Base-by-base conservation (phyloP, 441 rosid species). In the Aquilaria agallochum region DNA sequence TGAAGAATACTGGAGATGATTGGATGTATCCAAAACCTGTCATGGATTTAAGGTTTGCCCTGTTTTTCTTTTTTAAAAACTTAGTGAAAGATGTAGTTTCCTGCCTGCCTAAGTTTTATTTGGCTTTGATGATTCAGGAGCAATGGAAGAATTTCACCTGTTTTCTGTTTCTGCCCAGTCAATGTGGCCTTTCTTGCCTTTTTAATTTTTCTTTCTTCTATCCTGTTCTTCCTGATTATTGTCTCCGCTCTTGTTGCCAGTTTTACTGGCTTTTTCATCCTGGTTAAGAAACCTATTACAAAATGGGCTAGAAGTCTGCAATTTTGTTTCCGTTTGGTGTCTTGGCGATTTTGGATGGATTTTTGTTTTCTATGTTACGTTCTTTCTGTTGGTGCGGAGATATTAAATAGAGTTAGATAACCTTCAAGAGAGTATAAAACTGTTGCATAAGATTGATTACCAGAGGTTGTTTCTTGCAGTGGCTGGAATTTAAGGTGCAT, bases 21-120 rank as follows among this genome's bases (percentile, higher is more conserved):
- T 95, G 98, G 97, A 95, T 95, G 98, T 95, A 95, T 75, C 99
- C 99, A 47, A 95, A 95, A 69, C 99, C 99, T 68, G 80, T 95
- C 33, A 83, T 92, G 99, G 98, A 92, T 81, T 77, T 95, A 78
- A 95, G 99, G 99, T 95, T 49, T 74, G 27, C 30, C 48, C 56
- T n/a, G 40, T 58, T 31, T 57, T 67, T 49, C 15, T 58, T 33
- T 60, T 34, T 48, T 56, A 27, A 20, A 20, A 20, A 5, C 12
- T 11, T 49, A 50, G n/a, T 48, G 11, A 32, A 49, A 14, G 1
- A 36, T 59, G 0, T 56, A 4, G 33, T 9, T 51, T 5, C 11
- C 36, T 59, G 33, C 56, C 42, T 53, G 68, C 50, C 56, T 14
- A 30, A 33, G 47, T 34, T 56, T 12, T 13, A 31, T n/a, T 54